Evolutionary conservation across 805 yeast genomes (phyloP).

Genomic region (Candida methanosorbosa): DNA sequence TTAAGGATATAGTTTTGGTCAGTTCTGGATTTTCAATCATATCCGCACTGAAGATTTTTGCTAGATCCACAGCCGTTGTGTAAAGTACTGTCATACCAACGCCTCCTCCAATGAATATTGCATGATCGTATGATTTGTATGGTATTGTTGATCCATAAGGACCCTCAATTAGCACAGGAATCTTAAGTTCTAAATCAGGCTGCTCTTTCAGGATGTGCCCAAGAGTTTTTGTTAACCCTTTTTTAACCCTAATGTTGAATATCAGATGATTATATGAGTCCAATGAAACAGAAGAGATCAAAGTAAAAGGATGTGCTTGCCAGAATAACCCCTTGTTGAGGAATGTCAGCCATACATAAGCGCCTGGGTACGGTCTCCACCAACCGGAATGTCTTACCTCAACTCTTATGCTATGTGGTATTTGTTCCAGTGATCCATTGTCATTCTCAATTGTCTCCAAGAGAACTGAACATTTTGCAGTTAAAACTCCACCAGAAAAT

Average conservation of each 20-base stretch:
- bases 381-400: constrained; percentile 40
- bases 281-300: constrained; percentile 15
- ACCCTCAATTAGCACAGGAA: constrained; percentile 48
- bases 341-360: constrained; percentile 51
- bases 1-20: constrained; percentile 17
- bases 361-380: constrained; percentile 54
- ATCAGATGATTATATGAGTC: constrained; percentile 33
- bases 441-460: constrained; percentile 9
- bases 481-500: constrained; percentile 50
- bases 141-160: constrained; percentile 48
- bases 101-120: constrained; percentile 53
- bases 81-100: constrained; percentile 54
- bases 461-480: constrained; percentile 34
- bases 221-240: constrained; percentile 41
- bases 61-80: constrained; percentile 35
- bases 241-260: constrained; percentile 41
- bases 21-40: too few relatives aligned
- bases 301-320: not conserved
- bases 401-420: constrained; percentile 36
- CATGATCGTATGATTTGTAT: constrained; percentile 36
- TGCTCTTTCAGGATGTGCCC: constrained; percentile 21
- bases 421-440: not conserved
- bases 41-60: constrained; percentile 21
- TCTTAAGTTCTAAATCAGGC: constrained; percentile 25
- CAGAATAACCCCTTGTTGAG: constrained; percentile 25